These are phyloP conservation scores for Cryptococcus amylolentus DNA, from an alignment of 1,284 basidiomycete species.

Conservation along the genomic window DNA sequence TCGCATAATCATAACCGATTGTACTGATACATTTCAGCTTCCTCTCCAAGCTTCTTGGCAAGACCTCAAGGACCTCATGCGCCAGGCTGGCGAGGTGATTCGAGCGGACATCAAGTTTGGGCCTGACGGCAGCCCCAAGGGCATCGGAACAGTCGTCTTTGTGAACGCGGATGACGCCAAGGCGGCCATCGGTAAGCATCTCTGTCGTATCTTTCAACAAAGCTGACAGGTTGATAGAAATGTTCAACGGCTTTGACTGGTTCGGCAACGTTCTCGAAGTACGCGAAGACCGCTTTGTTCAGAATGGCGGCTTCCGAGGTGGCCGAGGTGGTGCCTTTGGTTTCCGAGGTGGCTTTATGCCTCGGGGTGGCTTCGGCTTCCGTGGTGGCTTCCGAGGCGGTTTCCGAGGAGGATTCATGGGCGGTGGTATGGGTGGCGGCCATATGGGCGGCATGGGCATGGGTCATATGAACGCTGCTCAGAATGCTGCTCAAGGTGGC, in stretches of 20 bases:
- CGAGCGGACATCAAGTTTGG: conserved; percentile 91
- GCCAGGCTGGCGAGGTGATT: conserved; percentile 87
- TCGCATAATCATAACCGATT: neutral
- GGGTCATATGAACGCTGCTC: conserved; percentile 24
- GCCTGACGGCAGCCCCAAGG: conserved; percentile 87
- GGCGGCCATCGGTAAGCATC: conserved; percentile 71
- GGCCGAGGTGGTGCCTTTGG: conserved; percentile 15
- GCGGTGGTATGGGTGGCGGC: conserved; percentile 51
- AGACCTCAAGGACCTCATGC: conserved; percentile 95
- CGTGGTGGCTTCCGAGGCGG: conserved; percentile 55
- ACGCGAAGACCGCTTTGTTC: conserved; percentile 85
- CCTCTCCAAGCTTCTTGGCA: conserved; percentile 97
- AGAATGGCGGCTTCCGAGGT: conserved; percentile 44
- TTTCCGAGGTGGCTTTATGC: conserved; percentile 44
- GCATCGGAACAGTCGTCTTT: conserved; percentile 91
- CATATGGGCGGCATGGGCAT: conserved; percentile 53
- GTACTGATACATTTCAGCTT: conserved; percentile 55
- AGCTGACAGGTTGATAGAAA: conserved; percentile 55
- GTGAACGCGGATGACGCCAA: conserved; percentile 85
- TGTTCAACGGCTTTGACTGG: conserved; percentile 94
- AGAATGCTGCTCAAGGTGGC: conserved; percentile 13
- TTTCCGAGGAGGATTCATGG: conserved; percentile 52
- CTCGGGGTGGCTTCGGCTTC: conserved; percentile 60
- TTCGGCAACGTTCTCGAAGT: conserved; percentile 89
- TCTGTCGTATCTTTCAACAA: neutral